These are phyloP conservation scores for Hymenotorrendiella dingleyae DNA, from an alignment of 2,329 filamentous ascomycete genomes.

Conservation along the genomic window DNA sequence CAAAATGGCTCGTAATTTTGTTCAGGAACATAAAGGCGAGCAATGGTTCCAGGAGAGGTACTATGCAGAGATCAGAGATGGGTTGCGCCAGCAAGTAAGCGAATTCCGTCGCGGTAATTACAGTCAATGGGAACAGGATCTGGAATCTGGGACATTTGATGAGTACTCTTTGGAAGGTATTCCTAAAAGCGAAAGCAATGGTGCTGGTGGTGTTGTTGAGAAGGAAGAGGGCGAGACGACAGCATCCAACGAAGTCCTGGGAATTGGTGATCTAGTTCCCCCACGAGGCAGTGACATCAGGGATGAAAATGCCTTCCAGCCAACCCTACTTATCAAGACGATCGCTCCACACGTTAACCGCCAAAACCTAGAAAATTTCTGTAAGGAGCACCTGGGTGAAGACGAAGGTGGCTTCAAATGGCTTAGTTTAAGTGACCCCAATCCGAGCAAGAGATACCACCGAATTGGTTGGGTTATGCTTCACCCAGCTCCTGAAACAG, in stretches of 20 bases:
- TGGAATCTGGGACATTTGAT: conserved; percentile 82
- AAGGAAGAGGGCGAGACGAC: conserved; percentile 95
- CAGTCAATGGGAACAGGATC: conserved; percentile 81
- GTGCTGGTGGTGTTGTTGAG: conserved; percentile 76
- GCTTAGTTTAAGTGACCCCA: conserved; percentile 92
- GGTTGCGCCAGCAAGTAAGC: conserved; percentile 68
- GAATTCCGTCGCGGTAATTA: conserved; percentile 76
- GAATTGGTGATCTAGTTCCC: conserved; percentile 85
- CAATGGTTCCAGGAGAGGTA: conserved; percentile 99
- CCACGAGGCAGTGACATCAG: conserved; percentile 77
- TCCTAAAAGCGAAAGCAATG: conserved; percentile 88
- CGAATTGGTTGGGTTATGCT: conserved; percentile 98
- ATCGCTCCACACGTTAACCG: conserved; percentile 94
- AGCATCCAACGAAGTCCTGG: conserved; percentile 84
- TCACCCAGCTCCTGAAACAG: conserved; percentile 67
- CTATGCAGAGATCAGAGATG: conserved; percentile 72
- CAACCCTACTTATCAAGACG: conserved; percentile 94
- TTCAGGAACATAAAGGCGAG: conserved; percentile 86
- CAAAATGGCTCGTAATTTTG: conserved; percentile 83
- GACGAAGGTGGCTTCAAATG: conserved; percentile 90
- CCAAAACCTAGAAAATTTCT: conserved; percentile 87
- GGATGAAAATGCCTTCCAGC: conserved; percentile 82
- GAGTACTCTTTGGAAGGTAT: conserved; percentile 92
- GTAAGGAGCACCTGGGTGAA: conserved; percentile 88
- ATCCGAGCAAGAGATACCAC: conserved; percentile 94